Conservation (phyloP, 495 filamentous ascomycete species). For the Aspergillus incahuasiensis region DNA sequence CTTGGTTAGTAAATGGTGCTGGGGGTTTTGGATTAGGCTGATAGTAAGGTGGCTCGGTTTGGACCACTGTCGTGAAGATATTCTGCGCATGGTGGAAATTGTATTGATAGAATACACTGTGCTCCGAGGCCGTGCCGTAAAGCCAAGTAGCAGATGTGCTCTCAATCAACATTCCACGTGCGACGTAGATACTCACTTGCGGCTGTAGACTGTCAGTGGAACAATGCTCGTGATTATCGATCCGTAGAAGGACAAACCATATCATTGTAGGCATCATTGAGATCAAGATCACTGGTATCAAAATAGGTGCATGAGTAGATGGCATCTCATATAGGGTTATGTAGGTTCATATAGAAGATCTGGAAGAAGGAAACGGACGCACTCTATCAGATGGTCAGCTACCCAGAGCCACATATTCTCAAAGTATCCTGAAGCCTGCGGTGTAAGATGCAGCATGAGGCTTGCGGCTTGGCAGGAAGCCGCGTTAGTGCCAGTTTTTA, state of each 20-base stretch:
- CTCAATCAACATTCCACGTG: constrained; percentile 12
- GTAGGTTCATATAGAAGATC: background rate
- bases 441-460: constrained; percentile 49
- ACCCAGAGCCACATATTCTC: constrained; percentile 62
- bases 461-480: constrained; percentile 45
- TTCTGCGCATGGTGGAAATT: constrained; percentile 61
- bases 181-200: constrained; percentile 15
- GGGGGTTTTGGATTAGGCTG: constrained; percentile 55
- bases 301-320: background rate
- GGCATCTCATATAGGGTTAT: too few species aligned
- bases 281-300: constrained; percentile 8
- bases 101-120: constrained; percentile 72
- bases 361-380: background rate
- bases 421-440: constrained; percentile 48
- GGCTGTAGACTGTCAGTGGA: background rate
- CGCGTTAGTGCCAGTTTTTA: background rate
- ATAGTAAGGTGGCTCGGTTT: constrained; percentile 71
- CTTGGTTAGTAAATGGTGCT: constrained; percentile 40
- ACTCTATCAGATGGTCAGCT: constrained; percentile 52
- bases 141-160: constrained; percentile 43
- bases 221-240: background rate
- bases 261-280: constrained; percentile 7
- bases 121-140: constrained; percentile 66
- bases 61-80: constrained; percentile 66
- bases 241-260: background rate